A percentile compares a stretch with the other conserved stretches of the same genome.
Evolutionary conservation across 2,329 filamentous ascomycete genomes (phyloP).

Genomic region (Aaosphaeria pasadenensis): DNA sequence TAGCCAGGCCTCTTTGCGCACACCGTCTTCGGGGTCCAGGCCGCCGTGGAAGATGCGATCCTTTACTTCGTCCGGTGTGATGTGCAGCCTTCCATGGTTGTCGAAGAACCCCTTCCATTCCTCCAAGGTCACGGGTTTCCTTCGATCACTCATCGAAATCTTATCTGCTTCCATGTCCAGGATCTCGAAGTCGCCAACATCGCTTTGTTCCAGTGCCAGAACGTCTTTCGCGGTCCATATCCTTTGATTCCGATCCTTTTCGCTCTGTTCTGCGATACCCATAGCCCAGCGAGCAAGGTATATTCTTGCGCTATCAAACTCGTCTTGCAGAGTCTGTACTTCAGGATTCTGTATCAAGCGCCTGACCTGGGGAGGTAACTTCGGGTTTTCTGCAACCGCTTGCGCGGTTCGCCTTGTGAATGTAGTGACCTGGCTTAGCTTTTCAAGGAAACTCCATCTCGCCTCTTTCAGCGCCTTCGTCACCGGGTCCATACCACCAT

Average conservation of each 20-base stretch:
- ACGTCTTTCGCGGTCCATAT: conserved; percentile 95
- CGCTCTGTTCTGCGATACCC: conserved; percentile 96
- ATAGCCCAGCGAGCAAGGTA: conserved; percentile 97
- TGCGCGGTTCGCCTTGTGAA: conserved; percentile 91
- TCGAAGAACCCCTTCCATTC: conserved; percentile 97
- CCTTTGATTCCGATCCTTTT: conserved; percentile 76
- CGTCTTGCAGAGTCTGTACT: conserved; percentile 91
- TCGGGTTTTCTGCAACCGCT: conserved; percentile 87
- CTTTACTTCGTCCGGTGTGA: conserved; percentile 90
- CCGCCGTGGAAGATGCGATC: conserved; percentile 97
- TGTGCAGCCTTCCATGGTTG: conserved; percentile 67
- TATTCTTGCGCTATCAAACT: conserved; percentile 92
- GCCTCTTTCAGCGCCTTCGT: conserved; percentile 93
- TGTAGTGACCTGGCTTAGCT: conserved; percentile 94
- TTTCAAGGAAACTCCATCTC: conserved; percentile 93
- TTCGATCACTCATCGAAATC: conserved; percentile 71
- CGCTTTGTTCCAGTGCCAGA: conserved; percentile 88
- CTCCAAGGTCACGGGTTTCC: conserved; percentile 72
- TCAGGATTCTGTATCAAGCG: conserved; percentile 86
- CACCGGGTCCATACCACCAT: conserved; percentile 85
- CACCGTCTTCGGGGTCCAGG: conserved; percentile 81
- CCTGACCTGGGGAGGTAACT: conserved; percentile 82
- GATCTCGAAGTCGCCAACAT: conserved; percentile 93
- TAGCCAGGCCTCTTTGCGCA: conserved; percentile 94
- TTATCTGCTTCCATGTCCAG: conserved; percentile 74